A percentile compares a stretch with the other conserved stretches of the same genome.
phyloP scores from a whole-genome alignment of 2,329 filamentous ascomycete genomes.

The Pseudogymnoascus sp. region DNA sequence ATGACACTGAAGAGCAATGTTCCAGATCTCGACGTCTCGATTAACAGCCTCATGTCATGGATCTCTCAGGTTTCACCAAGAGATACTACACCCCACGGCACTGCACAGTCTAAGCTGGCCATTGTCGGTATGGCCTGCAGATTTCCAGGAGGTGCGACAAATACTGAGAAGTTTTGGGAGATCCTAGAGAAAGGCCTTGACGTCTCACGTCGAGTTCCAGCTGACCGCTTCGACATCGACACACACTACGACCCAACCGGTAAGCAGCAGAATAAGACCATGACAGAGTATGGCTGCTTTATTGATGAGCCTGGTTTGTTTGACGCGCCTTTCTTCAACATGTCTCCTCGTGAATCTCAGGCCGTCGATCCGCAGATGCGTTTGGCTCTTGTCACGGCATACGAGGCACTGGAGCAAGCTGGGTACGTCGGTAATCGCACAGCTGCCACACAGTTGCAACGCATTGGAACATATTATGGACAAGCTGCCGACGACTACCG shows the following conservation, averaged over 20 bases:
- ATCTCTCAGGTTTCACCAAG: not conserved
- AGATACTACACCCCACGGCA: conserved; percentile 26
- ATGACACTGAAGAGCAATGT: not conserved
- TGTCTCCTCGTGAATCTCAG: conserved; percentile 70
- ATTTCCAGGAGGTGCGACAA: conserved; percentile 32
- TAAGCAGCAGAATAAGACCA: conserved; percentile 65
- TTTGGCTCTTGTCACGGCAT: conserved; percentile 65
- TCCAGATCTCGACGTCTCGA: not conserved
- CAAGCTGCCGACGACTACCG: conserved; percentile 11
- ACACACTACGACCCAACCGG: conserved; percentile 62
- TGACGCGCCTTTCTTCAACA: conserved; percentile 74
- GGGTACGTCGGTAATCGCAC: conserved; percentile 48
- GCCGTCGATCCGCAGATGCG: conserved; percentile 75
- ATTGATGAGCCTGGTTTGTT: conserved; percentile 64
- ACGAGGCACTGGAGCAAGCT: conserved; percentile 71
- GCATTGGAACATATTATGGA: conserved; percentile 11
- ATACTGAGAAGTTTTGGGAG: conserved; percentile 31
- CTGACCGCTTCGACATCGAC: conserved; percentile 63
- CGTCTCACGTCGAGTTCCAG: conserved; percentile 54
- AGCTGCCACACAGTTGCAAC: conserved; percentile 36
- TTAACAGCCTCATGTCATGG: not conserved
- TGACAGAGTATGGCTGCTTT: conserved; percentile 67
- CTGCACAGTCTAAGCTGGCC: conserved; percentile 45
- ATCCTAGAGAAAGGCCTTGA: conserved; percentile 53
- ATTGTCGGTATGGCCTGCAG: conserved; percentile 30